Conservation (phyloP, 768 basidiomycete species). For the Mycena leptocephala region DNA sequence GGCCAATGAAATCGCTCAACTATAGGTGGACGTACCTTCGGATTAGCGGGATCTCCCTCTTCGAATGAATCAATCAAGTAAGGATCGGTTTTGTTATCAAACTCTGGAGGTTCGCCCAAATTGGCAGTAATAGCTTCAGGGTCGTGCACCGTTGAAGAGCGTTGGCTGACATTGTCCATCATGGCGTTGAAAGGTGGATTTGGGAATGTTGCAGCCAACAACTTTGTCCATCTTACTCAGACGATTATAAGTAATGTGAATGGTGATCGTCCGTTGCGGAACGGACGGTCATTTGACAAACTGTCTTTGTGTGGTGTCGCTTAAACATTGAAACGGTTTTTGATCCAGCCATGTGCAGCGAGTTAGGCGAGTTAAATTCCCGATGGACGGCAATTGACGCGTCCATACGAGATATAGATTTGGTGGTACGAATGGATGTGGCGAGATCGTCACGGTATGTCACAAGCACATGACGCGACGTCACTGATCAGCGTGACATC, state of each 20-base stretch:
- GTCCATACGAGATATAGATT: no score
- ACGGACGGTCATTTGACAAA: slow-evolving; percentile 5
- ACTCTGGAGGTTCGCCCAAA: slow-evolving; percentile 13
- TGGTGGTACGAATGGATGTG: no score
- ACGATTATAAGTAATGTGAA: neutral
- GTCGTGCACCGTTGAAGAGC: neutral
- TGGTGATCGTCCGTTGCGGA: neutral
- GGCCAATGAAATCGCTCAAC: slow-evolving; percentile 7
- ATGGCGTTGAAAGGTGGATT: neutral
- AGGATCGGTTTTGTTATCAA: slow-evolving; percentile 38
- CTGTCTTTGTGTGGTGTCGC: no score
- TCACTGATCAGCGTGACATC: neutral
- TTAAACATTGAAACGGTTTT: no score
- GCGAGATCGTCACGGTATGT: no score
- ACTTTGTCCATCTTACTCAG: neutral
- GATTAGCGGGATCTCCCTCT: slow-evolving; percentile 60
- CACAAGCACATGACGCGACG: neutral
- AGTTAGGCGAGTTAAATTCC: no score
- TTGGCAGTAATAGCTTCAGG: neutral
- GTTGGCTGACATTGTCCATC: neutral
- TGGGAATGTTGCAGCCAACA: neutral
- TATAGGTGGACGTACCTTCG: slow-evolving; percentile 54
- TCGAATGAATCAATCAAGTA: slow-evolving; percentile 54
- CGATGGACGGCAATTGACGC: no score
- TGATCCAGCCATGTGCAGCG: no score